Evolutionary conservation across 2,329 filamentous ascomycete genomes (phyloP).

Genomic region (Aspergillus sojae): DNA sequence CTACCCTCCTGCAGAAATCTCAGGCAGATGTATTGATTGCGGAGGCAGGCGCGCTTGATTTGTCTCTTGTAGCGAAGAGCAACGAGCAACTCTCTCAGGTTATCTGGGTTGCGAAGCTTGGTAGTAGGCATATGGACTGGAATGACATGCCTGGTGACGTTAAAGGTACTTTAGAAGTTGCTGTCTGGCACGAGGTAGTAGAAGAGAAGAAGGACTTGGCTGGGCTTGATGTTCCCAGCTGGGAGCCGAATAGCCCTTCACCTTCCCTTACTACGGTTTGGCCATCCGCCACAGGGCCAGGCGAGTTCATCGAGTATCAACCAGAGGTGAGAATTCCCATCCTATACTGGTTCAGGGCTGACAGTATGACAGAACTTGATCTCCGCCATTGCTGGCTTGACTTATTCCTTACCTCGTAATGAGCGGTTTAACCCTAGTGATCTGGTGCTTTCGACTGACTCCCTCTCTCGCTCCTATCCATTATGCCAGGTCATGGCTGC

Average conservation of each 20-base stretch:
- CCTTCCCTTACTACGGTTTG: conserved; percentile 49
- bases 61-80: conserved; percentile 69
- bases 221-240: conserved; percentile 65
- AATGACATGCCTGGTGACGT: conserved; percentile 80
- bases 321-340: conserved; percentile 55
- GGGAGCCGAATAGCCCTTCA: conserved; percentile 56
- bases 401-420: conserved; percentile 71
- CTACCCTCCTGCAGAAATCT: conserved; percentile 71
- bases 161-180: conserved; percentile 73
- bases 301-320: conserved; percentile 79
- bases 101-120: conserved; percentile 90
- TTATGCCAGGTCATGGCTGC: conserved; percentile 79
- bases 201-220: conserved; percentile 65
- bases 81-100: conserved; percentile 75
- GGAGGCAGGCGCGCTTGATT: conserved; percentile 81
- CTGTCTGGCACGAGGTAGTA: conserved; percentile 91
- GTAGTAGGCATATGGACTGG: conserved; percentile 93
- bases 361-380: conserved; percentile 68
- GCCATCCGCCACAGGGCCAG: conserved; percentile 46
- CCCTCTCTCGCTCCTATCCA: conserved; percentile 76
- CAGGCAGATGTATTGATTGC: conserved; percentile 82
- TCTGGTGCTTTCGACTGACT: conserved; percentile 81
- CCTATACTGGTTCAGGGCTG: neutral
- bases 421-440: conserved; percentile 76
- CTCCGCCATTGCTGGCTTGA: conserved; percentile 78